Evolutionary conservation across 2,329 filamentous ascomycete genomes (phyloP), one percentile per base, ranked within the genome.

Genomic region (Graphilbum ipis-grandicollis): DNA sequence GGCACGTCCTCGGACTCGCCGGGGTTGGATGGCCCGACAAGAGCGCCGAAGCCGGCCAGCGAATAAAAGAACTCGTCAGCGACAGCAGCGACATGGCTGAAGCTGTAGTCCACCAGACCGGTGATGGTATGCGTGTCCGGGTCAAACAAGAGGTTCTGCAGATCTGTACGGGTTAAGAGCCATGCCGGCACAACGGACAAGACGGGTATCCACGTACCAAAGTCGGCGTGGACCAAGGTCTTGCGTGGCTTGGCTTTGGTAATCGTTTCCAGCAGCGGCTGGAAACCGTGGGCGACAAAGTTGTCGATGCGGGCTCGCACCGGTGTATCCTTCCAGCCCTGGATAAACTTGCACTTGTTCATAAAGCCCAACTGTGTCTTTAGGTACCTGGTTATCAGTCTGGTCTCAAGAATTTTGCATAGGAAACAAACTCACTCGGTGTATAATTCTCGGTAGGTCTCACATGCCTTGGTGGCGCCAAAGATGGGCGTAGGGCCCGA

Each of bases 401-500:
- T n/a, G 10, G 9, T 31, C 12, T 4, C 10, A 31, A 31, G n/a
- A n/a, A n/a, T n/a, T n/a, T n/a, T n/a, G n/a, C n/a, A n/a, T n/a
- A n/a, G n/a, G n/a, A n/a, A 19, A 17, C 31, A 7, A 33, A 10
- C 21, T 10, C 10, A 23, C 10, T 44, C 43, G 36, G 37, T 44
- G 38, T 50, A 54, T 26, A 46, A 50, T 15, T 41, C 40, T 40
- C 53, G 47, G 37, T 47, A 50, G 26, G 46, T 47, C 18, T 33
- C 33, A 50, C 51, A 55, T 13, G 52, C 52, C 14, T 31, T 30
- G 5, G 51, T 52, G 26, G 41, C 46, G 15, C 49, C 48, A 26
- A 53, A 49, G 23, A 41, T 52, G 14, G 50, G 45, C 50, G 56
- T 53, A 4, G 48, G 38, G 4, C 51, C 40, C 38, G 52, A 54